Evolutionary conservation across 768 basidiomycete genomes (phyloP).

Genomic region (Suillus bovinus): DNA sequence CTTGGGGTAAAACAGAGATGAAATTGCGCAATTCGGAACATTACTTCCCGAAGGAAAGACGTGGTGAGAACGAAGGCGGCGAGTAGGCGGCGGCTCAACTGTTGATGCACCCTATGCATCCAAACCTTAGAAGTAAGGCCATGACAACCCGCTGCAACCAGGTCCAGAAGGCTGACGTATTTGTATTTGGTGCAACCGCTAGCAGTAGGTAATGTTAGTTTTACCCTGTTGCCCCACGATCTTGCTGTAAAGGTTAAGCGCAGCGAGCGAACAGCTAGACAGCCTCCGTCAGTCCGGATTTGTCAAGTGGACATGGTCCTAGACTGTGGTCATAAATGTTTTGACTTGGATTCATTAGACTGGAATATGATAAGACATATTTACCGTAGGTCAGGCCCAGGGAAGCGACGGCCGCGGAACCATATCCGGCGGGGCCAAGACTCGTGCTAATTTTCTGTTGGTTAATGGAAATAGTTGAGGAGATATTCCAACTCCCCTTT

Average conservation of each 20-base stretch:
- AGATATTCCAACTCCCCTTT: not conserved
- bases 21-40: conserved; percentile 3
- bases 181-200: not conserved
- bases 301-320: not conserved
- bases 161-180: not conserved
- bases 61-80: conserved; percentile 8
- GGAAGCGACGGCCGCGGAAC: not conserved
- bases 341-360: not conserved
- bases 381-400: not conserved
- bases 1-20: conserved; percentile 4
- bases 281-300: not conserved
- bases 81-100: conserved; percentile 1
- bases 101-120: not conserved
- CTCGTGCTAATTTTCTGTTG: not conserved
- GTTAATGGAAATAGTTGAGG: not conserved
- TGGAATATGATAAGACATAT: not conserved
- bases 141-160: not conserved
- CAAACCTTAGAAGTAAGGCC: conserved; percentile 1
- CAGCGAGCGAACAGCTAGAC: not conserved
- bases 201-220: not conserved
- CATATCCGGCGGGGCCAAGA: not conserved
- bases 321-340: not conserved
- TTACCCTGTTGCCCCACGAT: not conserved
- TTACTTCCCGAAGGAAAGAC: conserved; percentile 8
- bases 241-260: not conserved